Evolutionary conservation across 1,284 basidiomycete genomes (phyloP).

Genomic region (Chondrostereum purpureum): DNA sequence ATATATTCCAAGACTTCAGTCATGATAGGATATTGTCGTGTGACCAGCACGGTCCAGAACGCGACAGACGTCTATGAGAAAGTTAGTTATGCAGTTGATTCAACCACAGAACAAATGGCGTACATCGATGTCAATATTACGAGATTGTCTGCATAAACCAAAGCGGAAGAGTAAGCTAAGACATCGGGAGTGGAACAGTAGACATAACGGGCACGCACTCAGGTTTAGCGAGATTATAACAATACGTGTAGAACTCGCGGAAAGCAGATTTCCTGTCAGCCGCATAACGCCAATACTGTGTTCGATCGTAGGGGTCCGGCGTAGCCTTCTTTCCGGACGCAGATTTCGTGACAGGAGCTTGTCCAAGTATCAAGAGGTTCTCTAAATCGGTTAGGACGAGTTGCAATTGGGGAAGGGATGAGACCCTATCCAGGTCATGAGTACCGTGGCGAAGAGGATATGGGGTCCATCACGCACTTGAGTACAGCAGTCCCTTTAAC

Average conservation of each 20-base stretch:
- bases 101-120: conserved; percentile 11
- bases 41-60: conserved; percentile 67
- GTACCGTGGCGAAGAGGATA: conserved; percentile 2
- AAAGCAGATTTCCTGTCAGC: conserved; percentile 47
- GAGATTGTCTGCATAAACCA: conserved; percentile 41
- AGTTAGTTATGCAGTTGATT: not conserved
- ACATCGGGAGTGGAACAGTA: not conserved
- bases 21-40: conserved; percentile 58
- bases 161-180: conserved; percentile 2
- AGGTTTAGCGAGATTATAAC: conserved; percentile 64
- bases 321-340: conserved; percentile 28
- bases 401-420: conserved; percentile 44
- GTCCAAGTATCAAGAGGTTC: conserved; percentile 47
- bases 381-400: conserved; percentile 54
- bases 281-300: conserved; percentile 44
- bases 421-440: conserved; percentile 38
- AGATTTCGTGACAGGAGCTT: conserved; percentile 28
- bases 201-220: conserved; percentile 35
- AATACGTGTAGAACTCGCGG: conserved; percentile 58
- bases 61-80: conserved; percentile 55
- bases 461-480: conserved; percentile 37
- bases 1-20: conserved; percentile 58
- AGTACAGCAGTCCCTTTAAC: conserved; percentile 48
- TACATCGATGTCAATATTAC: conserved; percentile 77
- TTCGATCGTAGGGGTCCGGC: conserved; percentile 49